Conservation (phyloP, 2,329 filamentous ascomycete genomes). For the Cytospora paraplurivora region DNA sequence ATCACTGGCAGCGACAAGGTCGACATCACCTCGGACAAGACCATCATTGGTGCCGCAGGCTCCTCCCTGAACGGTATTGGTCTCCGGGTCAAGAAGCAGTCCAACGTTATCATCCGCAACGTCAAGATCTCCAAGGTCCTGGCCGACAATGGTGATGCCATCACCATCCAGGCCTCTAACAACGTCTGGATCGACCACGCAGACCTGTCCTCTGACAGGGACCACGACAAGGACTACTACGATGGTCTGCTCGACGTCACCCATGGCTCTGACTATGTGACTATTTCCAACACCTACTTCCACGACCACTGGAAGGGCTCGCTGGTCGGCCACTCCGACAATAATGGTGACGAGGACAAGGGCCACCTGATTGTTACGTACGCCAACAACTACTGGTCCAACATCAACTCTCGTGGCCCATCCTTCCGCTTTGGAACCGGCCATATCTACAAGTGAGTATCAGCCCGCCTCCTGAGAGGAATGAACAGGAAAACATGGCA, state of each 20-base stretch:
- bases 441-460: slow-evolving; percentile 48
- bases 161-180: slow-evolving; percentile 57
- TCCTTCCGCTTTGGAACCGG: slow-evolving; percentile 67
- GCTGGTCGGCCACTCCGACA: slow-evolving; percentile 62
- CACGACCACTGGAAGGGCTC: slow-evolving; percentile 62
- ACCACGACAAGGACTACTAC: slow-evolving; percentile 69
- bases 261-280: slow-evolving; percentile 65
- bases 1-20: slow-evolving; percentile 48
- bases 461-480: neutral
- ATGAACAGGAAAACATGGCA: neutral
- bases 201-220: slow-evolving; percentile 62
- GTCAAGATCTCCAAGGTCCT: slow-evolving; percentile 59
- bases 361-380: slow-evolving; percentile 66
- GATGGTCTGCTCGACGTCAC: slow-evolving; percentile 67
- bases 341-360: slow-evolving; percentile 58
- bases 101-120: slow-evolving; percentile 66
- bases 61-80: slow-evolving; percentile 49
- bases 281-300: slow-evolving; percentile 46
- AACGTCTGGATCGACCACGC: slow-evolving; percentile 71
- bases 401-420: slow-evolving; percentile 65
- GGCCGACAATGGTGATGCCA: slow-evolving; percentile 59
- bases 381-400: slow-evolving; percentile 64
- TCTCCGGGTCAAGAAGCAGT: slow-evolving; percentile 53
- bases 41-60: slow-evolving; percentile 48
- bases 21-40: slow-evolving; percentile 51